Percentiles rank a stretch among this genome's conserved stretches.
Evolutionary conservation across 1,284 basidiomycete species (phyloP).

Genomic region (Rhodotorula sp.): DNA sequence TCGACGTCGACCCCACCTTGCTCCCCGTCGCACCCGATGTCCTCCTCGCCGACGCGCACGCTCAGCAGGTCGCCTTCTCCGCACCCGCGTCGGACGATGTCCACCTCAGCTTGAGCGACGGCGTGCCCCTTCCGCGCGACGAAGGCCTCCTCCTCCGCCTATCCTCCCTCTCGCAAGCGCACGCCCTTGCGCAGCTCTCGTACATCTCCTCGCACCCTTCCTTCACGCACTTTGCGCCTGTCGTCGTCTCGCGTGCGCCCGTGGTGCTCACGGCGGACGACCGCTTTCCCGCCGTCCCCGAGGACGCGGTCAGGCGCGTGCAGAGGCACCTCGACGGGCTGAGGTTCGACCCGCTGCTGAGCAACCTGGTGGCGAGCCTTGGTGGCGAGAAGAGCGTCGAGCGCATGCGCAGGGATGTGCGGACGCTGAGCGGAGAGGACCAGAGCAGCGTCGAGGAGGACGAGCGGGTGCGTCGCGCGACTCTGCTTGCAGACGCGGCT

Average conservation of each 20-base stretch:
- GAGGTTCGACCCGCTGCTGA: slow-evolving; percentile 28
- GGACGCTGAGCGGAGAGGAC: slow-evolving; percentile 32
- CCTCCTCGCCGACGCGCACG: background rate
- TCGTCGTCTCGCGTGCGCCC: background rate
- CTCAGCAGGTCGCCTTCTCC: background rate
- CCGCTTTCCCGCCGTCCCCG: slow-evolving; percentile 16
- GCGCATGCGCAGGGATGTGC: slow-evolving; percentile 34
- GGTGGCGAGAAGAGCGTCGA: slow-evolving; percentile 4
- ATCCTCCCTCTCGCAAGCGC: background rate
- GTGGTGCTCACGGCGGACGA: background rate
- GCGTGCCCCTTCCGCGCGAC: background rate
- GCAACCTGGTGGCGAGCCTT: slow-evolving; percentile 10
- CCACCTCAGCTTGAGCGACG: background rate
- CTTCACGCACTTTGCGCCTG: slow-evolving; percentile 6
- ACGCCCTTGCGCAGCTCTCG: slow-evolving; percentile 10
- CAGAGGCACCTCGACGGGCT: slow-evolving; percentile 16
- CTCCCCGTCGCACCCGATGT: background rate
- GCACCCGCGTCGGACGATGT: background rate
- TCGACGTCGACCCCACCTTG: background rate
- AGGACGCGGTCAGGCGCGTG: slow-evolving; percentile 18
- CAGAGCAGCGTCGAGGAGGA: slow-evolving; percentile 13
- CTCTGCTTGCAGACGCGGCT: background rate
- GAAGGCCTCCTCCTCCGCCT: slow-evolving; percentile 21
- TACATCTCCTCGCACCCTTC: slow-evolving; percentile 20
- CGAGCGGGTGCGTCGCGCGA: slow-evolving; percentile 3